These are phyloP conservation scores for Nigrospora oryzae DNA, from an alignment of 2,329 filamentous ascomycete species.

Conservation along the genomic window DNA sequence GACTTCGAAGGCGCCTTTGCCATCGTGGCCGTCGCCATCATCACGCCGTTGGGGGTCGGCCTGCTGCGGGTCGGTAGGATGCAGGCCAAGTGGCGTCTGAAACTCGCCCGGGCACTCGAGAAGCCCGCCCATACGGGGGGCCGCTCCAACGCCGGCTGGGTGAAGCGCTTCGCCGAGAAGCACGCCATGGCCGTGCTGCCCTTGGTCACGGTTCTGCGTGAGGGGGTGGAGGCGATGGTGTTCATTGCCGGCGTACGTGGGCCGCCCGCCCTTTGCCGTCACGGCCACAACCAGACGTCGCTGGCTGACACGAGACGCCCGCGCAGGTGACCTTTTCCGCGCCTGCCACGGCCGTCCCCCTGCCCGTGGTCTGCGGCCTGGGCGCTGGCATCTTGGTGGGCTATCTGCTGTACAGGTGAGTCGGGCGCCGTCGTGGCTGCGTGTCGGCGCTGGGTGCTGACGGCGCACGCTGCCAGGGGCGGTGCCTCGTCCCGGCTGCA, in stretches of 20 bases:
- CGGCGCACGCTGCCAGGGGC: slow-evolving; percentile 28
- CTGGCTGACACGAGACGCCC: not conserved
- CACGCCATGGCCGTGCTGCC: slow-evolving; percentile 83
- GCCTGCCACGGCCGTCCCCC: slow-evolving; percentile 67
- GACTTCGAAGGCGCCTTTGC: slow-evolving; percentile 77
- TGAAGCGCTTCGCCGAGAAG: slow-evolving; percentile 63
- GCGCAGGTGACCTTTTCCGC: slow-evolving; percentile 49
- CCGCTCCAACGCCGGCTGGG: slow-evolving; percentile 21
- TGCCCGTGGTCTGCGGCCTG: slow-evolving; percentile 68
- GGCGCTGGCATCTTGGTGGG: slow-evolving; percentile 59
- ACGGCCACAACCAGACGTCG: too few relatives aligned
- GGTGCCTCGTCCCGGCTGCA: slow-evolving; percentile 62
- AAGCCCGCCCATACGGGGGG: slow-evolving; percentile 34
- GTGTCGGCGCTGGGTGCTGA: not conserved
- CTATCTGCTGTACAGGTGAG: slow-evolving; percentile 70
- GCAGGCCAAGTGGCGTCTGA: slow-evolving; percentile 80
- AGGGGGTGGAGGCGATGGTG: slow-evolving; percentile 79
- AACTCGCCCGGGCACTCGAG: slow-evolving; percentile 65
- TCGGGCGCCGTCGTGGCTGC: not conserved
- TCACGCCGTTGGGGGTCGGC: slow-evolving; percentile 72
- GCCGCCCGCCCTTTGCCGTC: not conserved
- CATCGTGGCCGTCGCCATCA: slow-evolving; percentile 69
- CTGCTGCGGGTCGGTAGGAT: slow-evolving; percentile 76
- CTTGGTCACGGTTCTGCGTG: slow-evolving; percentile 79
- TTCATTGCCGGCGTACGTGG: slow-evolving; percentile 69